Percentiles rank a stretch among this genome's conserved stretches.
Evolutionary conservation across 768 basidiomycete genomes (phyloP).

Genomic region (Leccinum sublutescens): DNA sequence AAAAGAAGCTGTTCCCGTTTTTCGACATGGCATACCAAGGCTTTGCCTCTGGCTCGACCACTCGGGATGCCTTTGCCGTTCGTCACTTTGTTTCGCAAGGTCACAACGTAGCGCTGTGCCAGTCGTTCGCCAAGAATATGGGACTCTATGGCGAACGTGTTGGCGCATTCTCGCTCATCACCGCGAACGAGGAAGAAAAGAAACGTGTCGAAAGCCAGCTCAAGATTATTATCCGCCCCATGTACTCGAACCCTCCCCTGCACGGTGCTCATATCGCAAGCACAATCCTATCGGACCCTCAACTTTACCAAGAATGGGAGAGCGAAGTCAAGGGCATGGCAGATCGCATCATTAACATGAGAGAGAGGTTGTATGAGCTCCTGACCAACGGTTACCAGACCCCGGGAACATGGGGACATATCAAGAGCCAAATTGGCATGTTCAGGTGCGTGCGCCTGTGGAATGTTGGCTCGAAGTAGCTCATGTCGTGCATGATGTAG

Average conservation of each 20-base stretch:
- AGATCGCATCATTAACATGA: slow-evolving; percentile 89
- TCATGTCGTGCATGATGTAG: slow-evolving; percentile 35
- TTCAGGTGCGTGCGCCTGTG: slow-evolving; percentile 65
- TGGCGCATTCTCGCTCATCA: slow-evolving; percentile 90
- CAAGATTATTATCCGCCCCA: slow-evolving; percentile 91
- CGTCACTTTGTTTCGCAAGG: slow-evolving; percentile 91
- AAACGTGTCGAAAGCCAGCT: slow-evolving; percentile 90
- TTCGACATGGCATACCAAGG: slow-evolving; percentile 99
- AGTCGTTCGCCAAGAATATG: slow-evolving; percentile 99
- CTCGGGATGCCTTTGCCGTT: slow-evolving; percentile 91
- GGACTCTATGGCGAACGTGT: slow-evolving; percentile 98
- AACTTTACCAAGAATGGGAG: slow-evolving; percentile 86
- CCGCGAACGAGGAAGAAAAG: slow-evolving; percentile 68
- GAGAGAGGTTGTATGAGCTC: slow-evolving; percentile 76
- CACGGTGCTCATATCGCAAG: slow-evolving; percentile 87
- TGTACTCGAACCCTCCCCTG: slow-evolving; percentile 97
- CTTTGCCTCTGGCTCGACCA: slow-evolving; percentile 91
- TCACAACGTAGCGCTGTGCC: slow-evolving; percentile 87
- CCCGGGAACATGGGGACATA: slow-evolving; percentile 93
- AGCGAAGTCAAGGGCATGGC: slow-evolving; percentile 95
- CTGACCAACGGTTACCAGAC: slow-evolving; percentile 80
- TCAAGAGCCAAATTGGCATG: slow-evolving; percentile 97
- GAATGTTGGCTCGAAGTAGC: neutral
- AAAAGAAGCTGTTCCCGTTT: slow-evolving; percentile 93
- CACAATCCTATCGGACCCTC: slow-evolving; percentile 72